Evolutionary conservation across 257 asterid genomes (phyloP).

Genomic region (Henckelia pumila): DNA sequence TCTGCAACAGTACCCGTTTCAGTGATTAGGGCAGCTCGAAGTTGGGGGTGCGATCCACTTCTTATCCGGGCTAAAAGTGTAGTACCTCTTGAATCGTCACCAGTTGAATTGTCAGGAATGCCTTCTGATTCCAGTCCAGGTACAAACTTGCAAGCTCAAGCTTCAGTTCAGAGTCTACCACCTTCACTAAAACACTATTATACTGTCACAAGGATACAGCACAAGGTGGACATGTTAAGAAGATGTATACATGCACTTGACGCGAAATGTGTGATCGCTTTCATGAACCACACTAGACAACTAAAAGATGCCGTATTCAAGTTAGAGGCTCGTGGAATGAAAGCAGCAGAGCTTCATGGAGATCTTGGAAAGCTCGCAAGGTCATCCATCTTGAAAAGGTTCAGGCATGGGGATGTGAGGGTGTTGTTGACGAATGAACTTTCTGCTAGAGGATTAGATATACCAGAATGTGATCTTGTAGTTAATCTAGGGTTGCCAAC

Average conservation of each 20-base stretch:
- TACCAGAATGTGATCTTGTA: conserved; percentile 95
- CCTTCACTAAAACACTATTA: conserved; percentile 81
- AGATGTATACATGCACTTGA: conserved; percentile 85
- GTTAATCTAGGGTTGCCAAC: conserved; percentile 91
- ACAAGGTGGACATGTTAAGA: conserved; percentile 82
- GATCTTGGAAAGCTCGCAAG: conserved; percentile 76
- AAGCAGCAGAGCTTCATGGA: conserved; percentile 88
- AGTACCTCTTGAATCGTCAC: conserved; percentile 53
- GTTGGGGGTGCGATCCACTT: conserved; percentile 89
- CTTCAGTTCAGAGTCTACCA: conserved; percentile 71
- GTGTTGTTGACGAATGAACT: conserved; percentile 89
- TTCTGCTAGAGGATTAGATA: conserved; percentile 93
- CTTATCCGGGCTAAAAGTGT: conserved; percentile 78
- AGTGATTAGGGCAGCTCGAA: conserved; percentile 83
- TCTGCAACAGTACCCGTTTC: conserved; percentile 97
- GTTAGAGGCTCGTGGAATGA: conserved; percentile 91
- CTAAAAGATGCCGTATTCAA: conserved; percentile 84
- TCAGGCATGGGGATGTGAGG: conserved; percentile 73
- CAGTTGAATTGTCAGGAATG: conserved; percentile 39
- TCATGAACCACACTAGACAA: conserved; percentile 88
- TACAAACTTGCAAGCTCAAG: conserved; percentile 35
- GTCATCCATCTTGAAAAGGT: conserved; percentile 73
- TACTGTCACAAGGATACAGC: conserved; percentile 71
- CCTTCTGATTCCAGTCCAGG: conserved; percentile 32
- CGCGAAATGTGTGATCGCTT: conserved; percentile 76